Conservation (phyloP, 441 rosid species). For the Adansonia madagascariensis region DNA sequence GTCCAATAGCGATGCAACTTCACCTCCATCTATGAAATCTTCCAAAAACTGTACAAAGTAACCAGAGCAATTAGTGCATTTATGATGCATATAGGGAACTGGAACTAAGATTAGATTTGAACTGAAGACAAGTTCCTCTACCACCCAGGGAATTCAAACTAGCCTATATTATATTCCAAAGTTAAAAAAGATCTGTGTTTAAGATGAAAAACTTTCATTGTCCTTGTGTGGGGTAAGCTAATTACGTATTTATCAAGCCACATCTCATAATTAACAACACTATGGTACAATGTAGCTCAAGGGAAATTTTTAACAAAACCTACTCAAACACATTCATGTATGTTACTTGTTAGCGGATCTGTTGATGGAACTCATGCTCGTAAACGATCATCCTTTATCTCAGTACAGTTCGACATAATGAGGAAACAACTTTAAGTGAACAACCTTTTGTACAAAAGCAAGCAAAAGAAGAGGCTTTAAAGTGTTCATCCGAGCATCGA, state of each 20-base stretch:
- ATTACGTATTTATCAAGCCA: conserved; percentile 11
- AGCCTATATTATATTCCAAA: conserved; percentile 1
- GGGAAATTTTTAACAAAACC: background rate
- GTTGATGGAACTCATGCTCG: conserved; percentile 1
- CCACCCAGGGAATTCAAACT: background rate
- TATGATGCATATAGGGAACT: background rate
- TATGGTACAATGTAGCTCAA: background rate
- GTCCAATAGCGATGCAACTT: conserved; percentile 91
- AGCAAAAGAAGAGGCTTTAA: conserved; percentile 1
- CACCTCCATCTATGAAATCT: conserved; percentile 93
- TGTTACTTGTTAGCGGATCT: background rate
- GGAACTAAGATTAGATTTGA: conserved; percentile 16
- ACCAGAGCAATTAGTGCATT: conserved; percentile 1
- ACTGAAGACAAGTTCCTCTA: conserved; percentile 19
- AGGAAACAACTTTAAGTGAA: background rate
- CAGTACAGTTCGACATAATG: background rate
- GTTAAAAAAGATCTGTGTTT: background rate
- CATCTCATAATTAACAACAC: background rate
- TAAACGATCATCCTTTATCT: background rate
- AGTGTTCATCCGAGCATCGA: background rate
- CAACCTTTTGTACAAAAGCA: conserved; percentile 4
- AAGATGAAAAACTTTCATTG: background rate
- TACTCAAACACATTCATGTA: conserved; percentile 2
- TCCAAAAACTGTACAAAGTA: conserved; percentile 71
- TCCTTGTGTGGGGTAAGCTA: background rate